Conservation (phyloP, 139 green algal species). For the Tetraselmis chui region DNA sequence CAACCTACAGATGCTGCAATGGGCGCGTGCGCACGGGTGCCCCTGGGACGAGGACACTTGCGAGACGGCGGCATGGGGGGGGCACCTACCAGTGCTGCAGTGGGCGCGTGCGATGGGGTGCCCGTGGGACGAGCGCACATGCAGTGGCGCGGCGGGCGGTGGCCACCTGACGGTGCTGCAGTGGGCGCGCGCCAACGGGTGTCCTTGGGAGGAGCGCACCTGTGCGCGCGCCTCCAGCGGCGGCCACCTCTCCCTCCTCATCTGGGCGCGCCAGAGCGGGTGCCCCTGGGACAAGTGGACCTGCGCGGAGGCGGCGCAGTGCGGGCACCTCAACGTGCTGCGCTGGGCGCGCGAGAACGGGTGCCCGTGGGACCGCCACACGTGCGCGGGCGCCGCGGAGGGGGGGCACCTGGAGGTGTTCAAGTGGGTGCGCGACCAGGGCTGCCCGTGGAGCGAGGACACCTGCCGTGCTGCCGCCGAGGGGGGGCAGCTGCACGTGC, state of each 20-base stretch:
- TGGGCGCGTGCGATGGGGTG: background rate
- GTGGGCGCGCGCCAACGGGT: background rate
- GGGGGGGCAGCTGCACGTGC: background rate
- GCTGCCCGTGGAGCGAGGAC: constrained; percentile 7
- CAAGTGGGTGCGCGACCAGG: background rate
- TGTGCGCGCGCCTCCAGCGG: constrained; percentile 3
- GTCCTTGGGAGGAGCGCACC: constrained; percentile 2
- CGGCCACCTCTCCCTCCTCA: constrained; percentile 5
- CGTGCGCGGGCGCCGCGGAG: background rate
- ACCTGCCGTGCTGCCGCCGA: background rate
- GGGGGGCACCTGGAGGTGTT: background rate
- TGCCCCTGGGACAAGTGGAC: background rate
- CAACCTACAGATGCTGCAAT: background rate
- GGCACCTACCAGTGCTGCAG: too few species aligned
- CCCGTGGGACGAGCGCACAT: background rate
- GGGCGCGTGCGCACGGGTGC: too few species aligned
- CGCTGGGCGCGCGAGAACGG: background rate
- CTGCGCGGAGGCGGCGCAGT: background rate
- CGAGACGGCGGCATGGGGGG: too few species aligned
- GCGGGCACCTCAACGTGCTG: background rate
- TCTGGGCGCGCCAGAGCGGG: background rate
- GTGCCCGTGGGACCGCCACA: constrained; percentile 7
- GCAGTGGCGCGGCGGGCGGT: background rate
- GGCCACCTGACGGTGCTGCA: background rate
- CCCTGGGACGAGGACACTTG: background rate